These are phyloP conservation scores for Trematosphaeria pertusa DNA, from an alignment of 2,329 filamentous ascomycete species.

Conservation along the genomic window DNA sequence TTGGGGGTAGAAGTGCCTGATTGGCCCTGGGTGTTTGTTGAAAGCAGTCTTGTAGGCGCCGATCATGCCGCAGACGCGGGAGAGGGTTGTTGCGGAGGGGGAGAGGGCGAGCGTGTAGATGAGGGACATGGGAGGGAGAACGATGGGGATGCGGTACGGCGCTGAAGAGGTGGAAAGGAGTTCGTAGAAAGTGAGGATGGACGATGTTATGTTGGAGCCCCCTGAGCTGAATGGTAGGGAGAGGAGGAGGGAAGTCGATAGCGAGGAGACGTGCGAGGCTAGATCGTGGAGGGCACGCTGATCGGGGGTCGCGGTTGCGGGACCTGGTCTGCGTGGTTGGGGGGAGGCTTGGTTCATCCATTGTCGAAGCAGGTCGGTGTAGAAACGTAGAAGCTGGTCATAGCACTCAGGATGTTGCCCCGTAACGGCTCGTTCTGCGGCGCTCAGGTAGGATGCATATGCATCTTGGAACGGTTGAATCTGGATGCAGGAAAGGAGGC, in stretches of 20 bases:
- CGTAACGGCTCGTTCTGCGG: slow-evolving; percentile 51
- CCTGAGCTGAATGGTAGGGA: slow-evolving; percentile 26
- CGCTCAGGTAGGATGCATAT: slow-evolving; percentile 46
- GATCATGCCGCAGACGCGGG: slow-evolving; percentile 73
- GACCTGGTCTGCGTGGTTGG: slow-evolving; percentile 14
- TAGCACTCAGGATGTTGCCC: slow-evolving; percentile 57
- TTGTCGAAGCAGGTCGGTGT: slow-evolving; percentile 69
- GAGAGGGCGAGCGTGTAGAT: slow-evolving; percentile 76
- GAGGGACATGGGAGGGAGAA: slow-evolving; percentile 70
- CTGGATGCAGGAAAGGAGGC: slow-evolving; percentile 51
- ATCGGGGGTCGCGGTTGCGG: slow-evolving; percentile 48
- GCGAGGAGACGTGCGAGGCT: slow-evolving; percentile 36
- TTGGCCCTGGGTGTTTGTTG: slow-evolving; percentile 64
- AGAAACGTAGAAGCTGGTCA: slow-evolving; percentile 68
- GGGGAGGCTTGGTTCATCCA: slow-evolving; percentile 51
- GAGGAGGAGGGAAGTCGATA: slow-evolving; percentile 40
- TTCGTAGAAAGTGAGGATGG: slow-evolving; percentile 72
- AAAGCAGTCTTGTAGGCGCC: slow-evolving; percentile 77
- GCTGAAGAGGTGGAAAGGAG: slow-evolving; percentile 55
- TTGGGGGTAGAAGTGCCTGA: slow-evolving; percentile 43
- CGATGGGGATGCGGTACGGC: slow-evolving; percentile 62
- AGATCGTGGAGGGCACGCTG: slow-evolving; percentile 45
- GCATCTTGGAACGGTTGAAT: slow-evolving; percentile 61
- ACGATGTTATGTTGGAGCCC: slow-evolving; percentile 57
- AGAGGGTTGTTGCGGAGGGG: slow-evolving; percentile 67